Evolutionary conservation across 2,329 filamentous ascomycete genomes (phyloP).

Genomic region (Beauveria sp.): DNA sequence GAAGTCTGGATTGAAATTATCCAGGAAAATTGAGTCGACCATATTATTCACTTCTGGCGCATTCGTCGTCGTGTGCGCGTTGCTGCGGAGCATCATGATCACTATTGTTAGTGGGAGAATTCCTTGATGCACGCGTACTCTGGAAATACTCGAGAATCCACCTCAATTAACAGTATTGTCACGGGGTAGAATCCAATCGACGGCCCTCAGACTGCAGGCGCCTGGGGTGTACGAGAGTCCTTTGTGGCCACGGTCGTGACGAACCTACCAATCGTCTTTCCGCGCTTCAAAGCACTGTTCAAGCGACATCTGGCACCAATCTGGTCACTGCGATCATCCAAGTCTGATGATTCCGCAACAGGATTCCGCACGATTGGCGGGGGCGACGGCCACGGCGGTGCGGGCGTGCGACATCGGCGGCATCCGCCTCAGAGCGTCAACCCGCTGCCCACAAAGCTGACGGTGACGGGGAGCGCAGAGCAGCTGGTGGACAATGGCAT

Average conservation of each 20-base stretch:
- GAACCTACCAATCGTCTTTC: slow-evolving; percentile 28
- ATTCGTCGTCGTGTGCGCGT: slow-evolving; percentile 47
- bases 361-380: slow-evolving; percentile 8
- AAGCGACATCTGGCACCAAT: slow-evolving; percentile 16
- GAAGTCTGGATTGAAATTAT: slow-evolving; percentile 37
- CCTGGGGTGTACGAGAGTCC: slow-evolving; percentile 19
- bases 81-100: slow-evolving; percentile 46
- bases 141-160: slow-evolving; percentile 40
- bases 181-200: slow-evolving; percentile 11
- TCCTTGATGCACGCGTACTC: slow-evolving; percentile 21
- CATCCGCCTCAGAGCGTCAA: slow-evolving; percentile 2
- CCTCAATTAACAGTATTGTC: neutral
- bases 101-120: slow-evolving; percentile 22
- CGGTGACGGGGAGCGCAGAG: slow-evolving; percentile 6
- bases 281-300: slow-evolving; percentile 19
- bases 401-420: neutral
- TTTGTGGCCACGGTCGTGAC: slow-evolving; percentile 31
- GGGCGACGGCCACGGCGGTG: neutral
- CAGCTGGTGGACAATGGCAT: slow-evolving; percentile 3
- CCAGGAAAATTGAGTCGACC: slow-evolving; percentile 44
- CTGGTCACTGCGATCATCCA: slow-evolving; percentile 17
- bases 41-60: slow-evolving; percentile 47
- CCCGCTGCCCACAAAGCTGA: slow-evolving; percentile 7
- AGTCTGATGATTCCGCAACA: neutral
- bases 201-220: slow-evolving; percentile 8